A percentile compares a stretch with the other conserved stretches of the same genome.
Evolutionary conservation across 2,329 filamentous ascomycete species (phyloP).

Genomic region (Fusarium goolgardi): DNA sequence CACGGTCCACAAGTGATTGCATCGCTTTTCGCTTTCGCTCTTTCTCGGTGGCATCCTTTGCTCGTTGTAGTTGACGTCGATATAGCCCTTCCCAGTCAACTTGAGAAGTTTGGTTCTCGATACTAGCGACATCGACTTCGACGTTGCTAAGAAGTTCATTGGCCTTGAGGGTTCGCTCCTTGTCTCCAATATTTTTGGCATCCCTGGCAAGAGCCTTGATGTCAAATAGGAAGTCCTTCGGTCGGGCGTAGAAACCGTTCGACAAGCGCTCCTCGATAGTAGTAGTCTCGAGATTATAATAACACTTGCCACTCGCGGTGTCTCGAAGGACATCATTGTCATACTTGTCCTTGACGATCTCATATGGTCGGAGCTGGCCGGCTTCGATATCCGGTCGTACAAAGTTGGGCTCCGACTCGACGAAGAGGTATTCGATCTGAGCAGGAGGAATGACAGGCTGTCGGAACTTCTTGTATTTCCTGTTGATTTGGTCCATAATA

Average conservation of each 20-base stretch:
- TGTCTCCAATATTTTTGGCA: conserved; percentile 83
- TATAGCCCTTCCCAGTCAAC: conserved; percentile 88
- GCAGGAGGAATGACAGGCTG: conserved; percentile 79
- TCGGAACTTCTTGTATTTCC: conserved; percentile 88
- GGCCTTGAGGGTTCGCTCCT: conserved; percentile 83
- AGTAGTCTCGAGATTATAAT: conserved; percentile 92
- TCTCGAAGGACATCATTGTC: conserved; percentile 82
- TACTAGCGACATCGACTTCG: conserved; percentile 86
- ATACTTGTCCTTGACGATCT: conserved; percentile 81
- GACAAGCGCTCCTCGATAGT: conserved; percentile 96
- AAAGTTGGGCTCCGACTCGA: conserved; percentile 81
- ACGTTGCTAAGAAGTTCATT: conserved; percentile 94
- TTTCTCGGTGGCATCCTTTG: conserved; percentile 68
- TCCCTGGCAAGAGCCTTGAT: conserved; percentile 88
- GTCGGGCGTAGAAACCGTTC: conserved; percentile 94
- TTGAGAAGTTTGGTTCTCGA: conserved; percentile 74
- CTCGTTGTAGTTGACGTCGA: conserved; percentile 75
- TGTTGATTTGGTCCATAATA: conserved; percentile 97
- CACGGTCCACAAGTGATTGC: conserved; percentile 64
- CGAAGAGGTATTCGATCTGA: conserved; percentile 83
- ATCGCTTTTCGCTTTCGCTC: conserved; percentile 71
- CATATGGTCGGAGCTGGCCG: conserved; percentile 76
- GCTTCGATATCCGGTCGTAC: conserved; percentile 68
- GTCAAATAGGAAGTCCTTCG: conserved; percentile 89
- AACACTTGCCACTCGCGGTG: conserved; percentile 82